Conservation (phyloP, 495 filamentous ascomycete species). For the Neurospora intermedia region DNA sequence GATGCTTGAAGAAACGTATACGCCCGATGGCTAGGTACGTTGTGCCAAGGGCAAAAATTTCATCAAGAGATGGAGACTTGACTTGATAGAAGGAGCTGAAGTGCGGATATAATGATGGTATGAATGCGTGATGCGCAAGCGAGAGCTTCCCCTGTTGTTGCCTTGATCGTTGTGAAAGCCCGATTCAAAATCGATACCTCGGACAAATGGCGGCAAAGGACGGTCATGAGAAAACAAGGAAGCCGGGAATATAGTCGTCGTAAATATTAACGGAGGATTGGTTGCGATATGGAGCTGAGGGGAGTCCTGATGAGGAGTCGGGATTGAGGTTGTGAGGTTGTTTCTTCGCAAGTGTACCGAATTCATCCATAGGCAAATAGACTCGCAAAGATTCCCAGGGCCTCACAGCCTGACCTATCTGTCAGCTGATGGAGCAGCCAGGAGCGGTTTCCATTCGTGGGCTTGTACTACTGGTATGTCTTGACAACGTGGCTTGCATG, state of each 20-base stretch:
- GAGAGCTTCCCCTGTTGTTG: background rate
- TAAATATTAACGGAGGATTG: background rate
- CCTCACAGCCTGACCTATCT: background rate
- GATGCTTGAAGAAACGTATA: background rate
- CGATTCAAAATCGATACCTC: rapidly evolving
- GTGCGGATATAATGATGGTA: rapidly evolving
- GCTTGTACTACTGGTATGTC: background rate
- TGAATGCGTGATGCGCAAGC: background rate
- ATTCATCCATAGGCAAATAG: background rate
- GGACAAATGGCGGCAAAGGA: background rate
- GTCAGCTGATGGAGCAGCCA: background rate
- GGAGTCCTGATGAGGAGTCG: background rate
- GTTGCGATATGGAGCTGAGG: background rate
- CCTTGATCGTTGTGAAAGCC: background rate
- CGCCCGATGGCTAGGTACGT: background rate
- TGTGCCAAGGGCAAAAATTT: background rate
- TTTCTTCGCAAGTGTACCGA: background rate
- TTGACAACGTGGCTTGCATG: background rate
- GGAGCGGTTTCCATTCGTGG: background rate
- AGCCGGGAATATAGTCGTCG: background rate
- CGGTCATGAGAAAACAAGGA: rapidly evolving
- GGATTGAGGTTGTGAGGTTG: background rate
- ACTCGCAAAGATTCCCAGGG: background rate
- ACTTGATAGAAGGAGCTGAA: background rate
- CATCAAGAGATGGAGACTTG: background rate